Base-by-base conservation (phyloP, 768 basidiomycete genomes). In the Leccinellum rugosiceps region DNA sequence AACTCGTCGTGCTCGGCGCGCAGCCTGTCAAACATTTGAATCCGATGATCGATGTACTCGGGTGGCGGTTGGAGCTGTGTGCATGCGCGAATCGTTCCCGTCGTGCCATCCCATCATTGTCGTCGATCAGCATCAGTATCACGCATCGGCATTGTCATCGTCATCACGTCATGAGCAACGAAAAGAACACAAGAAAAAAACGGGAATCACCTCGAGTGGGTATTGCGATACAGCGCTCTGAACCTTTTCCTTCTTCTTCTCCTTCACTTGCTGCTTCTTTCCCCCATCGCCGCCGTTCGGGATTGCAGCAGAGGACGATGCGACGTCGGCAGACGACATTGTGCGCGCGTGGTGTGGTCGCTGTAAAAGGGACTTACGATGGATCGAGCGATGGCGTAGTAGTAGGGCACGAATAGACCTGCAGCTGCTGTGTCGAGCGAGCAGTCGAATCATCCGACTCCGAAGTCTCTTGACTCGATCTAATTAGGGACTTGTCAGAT, bases 1-100 rank as follows among this genome's bases (percentile, higher is more conserved):
- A 84, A 88, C 50, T 84, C 85, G 67, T 91, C 89, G 65, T 94
- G 82, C 72, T 96, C 88, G 15, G 79, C 83, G 73, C 93, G 94
- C 59, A 95, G 78, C 68, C 89, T 77, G 38, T 96, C 89, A 66
- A 94, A 98, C 66, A 98, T 85, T 68, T 86, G 85, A 74, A 98
- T 83, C 49, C 96, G 87, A 72, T 90, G 88, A 63, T 89, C 89
- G 75, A 98, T 88, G 79, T 87, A 98, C 55, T 80, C 86, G 14
- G 96, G 94, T 6, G 78, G 81, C 17, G 95, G 95, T 76, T 86
- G 80, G 54, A 94, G 76, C 92, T 94, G 62, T 47, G n/a, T 14
- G 3, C 10, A 2, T 9, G 35, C 6, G 8, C n/a, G 43, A n/a
- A 44, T 23, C 5, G 30, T n/a, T 10, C 1, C 10, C 31, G 31